phyloP scores from a whole-genome alignment of 148 eudicot genomes.

The Heliamphora exappendiculata region DNA sequence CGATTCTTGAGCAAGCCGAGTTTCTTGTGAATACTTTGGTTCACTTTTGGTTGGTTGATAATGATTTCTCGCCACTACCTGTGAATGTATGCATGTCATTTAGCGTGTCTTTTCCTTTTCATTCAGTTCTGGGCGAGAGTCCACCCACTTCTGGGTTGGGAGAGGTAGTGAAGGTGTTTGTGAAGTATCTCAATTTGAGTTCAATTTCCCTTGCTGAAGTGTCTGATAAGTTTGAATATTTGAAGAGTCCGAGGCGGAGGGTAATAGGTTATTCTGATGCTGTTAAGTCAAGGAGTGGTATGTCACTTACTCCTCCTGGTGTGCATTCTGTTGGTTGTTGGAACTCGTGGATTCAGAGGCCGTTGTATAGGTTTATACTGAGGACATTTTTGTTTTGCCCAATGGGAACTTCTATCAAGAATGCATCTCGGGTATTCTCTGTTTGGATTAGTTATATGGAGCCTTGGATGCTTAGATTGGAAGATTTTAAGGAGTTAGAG shows the following conservation, averaged over 20 bases:
- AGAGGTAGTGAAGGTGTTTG: conserved; percentile 61
- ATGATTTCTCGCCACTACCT: conserved; percentile 76
- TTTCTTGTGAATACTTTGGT: conserved; percentile 49
- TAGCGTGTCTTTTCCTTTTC: conserved; percentile 54
- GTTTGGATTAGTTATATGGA: conserved; percentile 70
- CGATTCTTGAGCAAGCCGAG: conserved; percentile 47
- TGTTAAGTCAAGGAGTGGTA: conserved; percentile 31
- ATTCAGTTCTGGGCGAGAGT: conserved; percentile 58
- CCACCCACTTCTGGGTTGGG: conserved; percentile 85
- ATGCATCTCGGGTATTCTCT: conserved; percentile 64
- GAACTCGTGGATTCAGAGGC: conserved; percentile 74
- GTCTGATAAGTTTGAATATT: conserved; percentile 31
- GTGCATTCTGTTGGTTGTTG: conserved; percentile 43
- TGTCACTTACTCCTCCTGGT: conserved; percentile 26
- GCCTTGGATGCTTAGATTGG: conserved; percentile 68
- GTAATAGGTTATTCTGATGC: conserved; percentile 28
- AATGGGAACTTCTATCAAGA: conserved; percentile 68
- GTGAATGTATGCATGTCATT: conserved; percentile 58
- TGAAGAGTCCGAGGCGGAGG: conserved; percentile 37
- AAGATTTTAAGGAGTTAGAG: conserved; percentile 61
- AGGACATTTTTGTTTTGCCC: conserved; percentile 88
- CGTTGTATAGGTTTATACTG: conserved; percentile 72
- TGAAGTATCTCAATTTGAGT: conserved; percentile 65
- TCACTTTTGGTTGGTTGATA: conserved; percentile 74
- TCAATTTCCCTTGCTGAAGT: conserved; percentile 29